Evolutionary conservation across 352 stramenopile genomes (phyloP), one percentile per base, ranked within the genome.

Genomic region (Labyrinthula sp.): DNA sequence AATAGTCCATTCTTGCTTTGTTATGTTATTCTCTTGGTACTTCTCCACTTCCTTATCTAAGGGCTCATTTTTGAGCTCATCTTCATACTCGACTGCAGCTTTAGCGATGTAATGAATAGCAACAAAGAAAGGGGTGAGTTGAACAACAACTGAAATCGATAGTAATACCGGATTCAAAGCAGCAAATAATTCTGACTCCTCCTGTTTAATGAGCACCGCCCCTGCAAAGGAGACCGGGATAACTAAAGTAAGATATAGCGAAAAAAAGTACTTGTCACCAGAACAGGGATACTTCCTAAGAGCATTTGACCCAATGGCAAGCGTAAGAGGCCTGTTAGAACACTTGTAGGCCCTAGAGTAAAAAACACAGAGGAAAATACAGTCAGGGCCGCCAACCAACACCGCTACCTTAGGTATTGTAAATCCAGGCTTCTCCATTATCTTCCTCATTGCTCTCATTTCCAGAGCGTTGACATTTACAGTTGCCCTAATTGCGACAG

Each of bases 321-420:
- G 18, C 49, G 30, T 54, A 73, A 61, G 20, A 73, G 67, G 24
- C 66, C 66, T 37, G 62, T 71, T 9, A 69, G 31, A 1, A 73
- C 66, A 0, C 47, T 64, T 21, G 62, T 72, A 21, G 59, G 60
- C 63, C n/a, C n/a, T n/a, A n/a, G n/a, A n/a, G n/a, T n/a, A n/a
- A n/a, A n/a, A n/a, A n/a, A n/a, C n/a, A n/a, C n/a, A n/a, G n/a
- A n/a, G n/a, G n/a, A n/a, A n/a, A n/a, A n/a, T n/a, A n/a, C 56
- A 70, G 59, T 69, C 66, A 15, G 67, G 67, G 22, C 67, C 65
- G 36, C 67, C 67, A 31, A 67, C 61, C 28, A 75, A 47, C 33
- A 75, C 65, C 10, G 46, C 30, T n/a, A 73, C 63, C 57, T 75
- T 75, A n/a, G 49, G 40, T 8, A 71, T 14, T 28, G 46, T 62